These are phyloP conservation scores for Akebia trifoliata DNA, from an alignment of 164 flowering plant species.

Conservation along the genomic window DNA sequence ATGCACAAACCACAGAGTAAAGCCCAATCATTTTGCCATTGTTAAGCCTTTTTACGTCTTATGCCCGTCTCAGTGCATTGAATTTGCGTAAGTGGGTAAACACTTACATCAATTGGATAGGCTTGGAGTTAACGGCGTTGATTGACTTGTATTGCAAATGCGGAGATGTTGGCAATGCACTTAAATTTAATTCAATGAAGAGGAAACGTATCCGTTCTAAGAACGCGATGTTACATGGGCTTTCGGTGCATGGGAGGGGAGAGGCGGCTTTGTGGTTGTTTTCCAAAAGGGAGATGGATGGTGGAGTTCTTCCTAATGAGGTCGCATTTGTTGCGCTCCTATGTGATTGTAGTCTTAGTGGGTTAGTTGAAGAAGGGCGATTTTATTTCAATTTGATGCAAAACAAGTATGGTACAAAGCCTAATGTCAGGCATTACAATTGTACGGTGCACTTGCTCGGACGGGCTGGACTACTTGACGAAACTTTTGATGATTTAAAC, in stretches of 20 bases:
- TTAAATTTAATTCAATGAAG: constrained; percentile 11
- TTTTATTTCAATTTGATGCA: constrained; percentile 10
- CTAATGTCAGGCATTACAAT: constrained; percentile 15
- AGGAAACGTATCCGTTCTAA: constrained; percentile 9
- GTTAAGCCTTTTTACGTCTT: constrained; percentile 12
- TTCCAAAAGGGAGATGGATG: constrained; percentile 2
- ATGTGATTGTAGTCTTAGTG: constrained; percentile 15
- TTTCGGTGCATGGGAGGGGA: constrained; percentile 11
- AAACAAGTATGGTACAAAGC: constrained; percentile 12
- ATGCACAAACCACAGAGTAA: constrained; percentile 11
- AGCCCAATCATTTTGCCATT: constrained; percentile 7
- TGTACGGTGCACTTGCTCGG: constrained; percentile 17
- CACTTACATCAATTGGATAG: constrained; percentile 1
- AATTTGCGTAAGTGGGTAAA: constrained; percentile 17
- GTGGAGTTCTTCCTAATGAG: neutral
- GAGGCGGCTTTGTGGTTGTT: constrained; percentile 9
- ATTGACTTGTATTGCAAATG: constrained; percentile 19
- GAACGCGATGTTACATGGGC: constrained; percentile 15
- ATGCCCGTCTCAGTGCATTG: constrained; percentile 15
- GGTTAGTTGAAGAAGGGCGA: constrained; percentile 13
- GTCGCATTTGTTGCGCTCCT: constrained; percentile 12
- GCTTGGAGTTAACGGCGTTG: constrained; percentile 8
- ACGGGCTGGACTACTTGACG: constrained; percentile 13
- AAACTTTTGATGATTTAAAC: constrained; percentile 17
- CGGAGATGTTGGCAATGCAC: constrained; percentile 10